Evolutionary conservation across 2,329 filamentous ascomycete genomes (phyloP).

Genomic region (Fusarium gaditjirri): DNA sequence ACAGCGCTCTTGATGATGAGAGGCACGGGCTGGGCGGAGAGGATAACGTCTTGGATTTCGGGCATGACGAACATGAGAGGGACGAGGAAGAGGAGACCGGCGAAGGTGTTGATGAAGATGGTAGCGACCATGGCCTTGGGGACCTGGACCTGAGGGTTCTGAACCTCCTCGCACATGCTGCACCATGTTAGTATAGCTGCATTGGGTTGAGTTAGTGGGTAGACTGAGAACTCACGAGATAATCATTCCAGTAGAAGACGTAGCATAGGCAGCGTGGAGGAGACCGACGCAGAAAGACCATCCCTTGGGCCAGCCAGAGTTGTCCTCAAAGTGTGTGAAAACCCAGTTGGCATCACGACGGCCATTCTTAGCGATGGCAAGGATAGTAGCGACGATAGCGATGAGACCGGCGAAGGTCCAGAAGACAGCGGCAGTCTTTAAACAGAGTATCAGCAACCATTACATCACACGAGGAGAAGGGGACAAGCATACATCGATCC

Average conservation of each 20-base stretch:
- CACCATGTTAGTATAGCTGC: not conserved
- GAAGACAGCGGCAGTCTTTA: constrained; percentile 76
- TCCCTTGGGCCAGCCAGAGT: constrained; percentile 75
- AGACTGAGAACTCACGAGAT: constrained; percentile 67
- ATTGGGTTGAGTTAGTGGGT: not conserved
- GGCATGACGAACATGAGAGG: constrained; percentile 76
- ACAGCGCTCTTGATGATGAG: constrained; percentile 63
- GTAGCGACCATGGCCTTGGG: constrained; percentile 78
- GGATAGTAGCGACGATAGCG: constrained; percentile 69
- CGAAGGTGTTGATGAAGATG: constrained; percentile 72
- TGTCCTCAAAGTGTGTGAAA: constrained; percentile 73
- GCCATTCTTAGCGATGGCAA: constrained; percentile 75
- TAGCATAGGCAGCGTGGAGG: constrained; percentile 77
- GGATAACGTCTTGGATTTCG: constrained; percentile 65
- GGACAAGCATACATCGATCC: constrained; percentile 55
- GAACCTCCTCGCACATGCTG: constrained; percentile 81
- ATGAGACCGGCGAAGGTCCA: constrained; percentile 79
- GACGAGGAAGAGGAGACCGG: constrained; percentile 74
- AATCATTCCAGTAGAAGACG: constrained; percentile 82
- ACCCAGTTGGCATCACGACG: constrained; percentile 71
- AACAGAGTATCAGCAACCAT: not conserved
- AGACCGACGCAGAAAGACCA: constrained; percentile 81
- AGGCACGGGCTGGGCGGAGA: constrained; percentile 70
- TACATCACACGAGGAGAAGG: not conserved
- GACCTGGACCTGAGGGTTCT: constrained; percentile 72